Conservation (phyloP, 768 basidiomycete species). For the Podaxis carcinomalis region DNA sequence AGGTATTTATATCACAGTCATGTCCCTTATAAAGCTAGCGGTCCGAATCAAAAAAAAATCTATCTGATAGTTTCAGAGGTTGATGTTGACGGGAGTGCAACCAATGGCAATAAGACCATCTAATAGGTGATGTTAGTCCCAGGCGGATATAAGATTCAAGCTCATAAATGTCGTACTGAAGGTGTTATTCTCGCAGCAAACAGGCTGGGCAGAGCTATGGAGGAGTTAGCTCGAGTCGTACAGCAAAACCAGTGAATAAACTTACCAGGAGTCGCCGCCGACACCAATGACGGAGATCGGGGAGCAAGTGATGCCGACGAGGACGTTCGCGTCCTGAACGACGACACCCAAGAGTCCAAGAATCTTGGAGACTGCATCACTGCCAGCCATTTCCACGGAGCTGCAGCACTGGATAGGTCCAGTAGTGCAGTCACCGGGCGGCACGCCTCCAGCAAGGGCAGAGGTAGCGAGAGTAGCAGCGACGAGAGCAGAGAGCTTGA, state of each 20-base stretch:
- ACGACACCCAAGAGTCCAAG: constrained; percentile 16
- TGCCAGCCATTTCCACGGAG: constrained; percentile 17
- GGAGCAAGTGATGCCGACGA: constrained; percentile 25
- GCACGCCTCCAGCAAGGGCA: constrained; percentile 17
- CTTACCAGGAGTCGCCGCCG: constrained; percentile 21
- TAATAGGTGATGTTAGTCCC: constrained; percentile 4
- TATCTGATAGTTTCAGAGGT: constrained; percentile 11
- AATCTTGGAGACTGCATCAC: constrained; percentile 6
- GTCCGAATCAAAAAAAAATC: background rate
- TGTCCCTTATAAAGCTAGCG: no score
- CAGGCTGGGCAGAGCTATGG: constrained; percentile 22
- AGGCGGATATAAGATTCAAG: background rate
- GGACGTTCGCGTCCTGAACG: constrained; percentile 18
- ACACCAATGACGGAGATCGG: constrained; percentile 23
- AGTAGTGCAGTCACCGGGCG: background rate
- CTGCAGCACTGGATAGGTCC: constrained; percentile 22
- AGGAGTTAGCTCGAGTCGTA: background rate
- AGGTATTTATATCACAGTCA: no score
- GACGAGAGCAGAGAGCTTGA: constrained; percentile 17
- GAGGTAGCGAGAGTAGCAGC: constrained; percentile 19
- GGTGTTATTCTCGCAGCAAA: constrained; percentile 27
- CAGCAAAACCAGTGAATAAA: background rate
- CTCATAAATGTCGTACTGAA: constrained; percentile 23
- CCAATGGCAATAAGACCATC: constrained; percentile 24
- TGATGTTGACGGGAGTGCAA: constrained; percentile 28